Base-by-base conservation (phyloP, 2,329 filamentous ascomycete genomes). In the Colletotrichum cordylinicola region DNA sequence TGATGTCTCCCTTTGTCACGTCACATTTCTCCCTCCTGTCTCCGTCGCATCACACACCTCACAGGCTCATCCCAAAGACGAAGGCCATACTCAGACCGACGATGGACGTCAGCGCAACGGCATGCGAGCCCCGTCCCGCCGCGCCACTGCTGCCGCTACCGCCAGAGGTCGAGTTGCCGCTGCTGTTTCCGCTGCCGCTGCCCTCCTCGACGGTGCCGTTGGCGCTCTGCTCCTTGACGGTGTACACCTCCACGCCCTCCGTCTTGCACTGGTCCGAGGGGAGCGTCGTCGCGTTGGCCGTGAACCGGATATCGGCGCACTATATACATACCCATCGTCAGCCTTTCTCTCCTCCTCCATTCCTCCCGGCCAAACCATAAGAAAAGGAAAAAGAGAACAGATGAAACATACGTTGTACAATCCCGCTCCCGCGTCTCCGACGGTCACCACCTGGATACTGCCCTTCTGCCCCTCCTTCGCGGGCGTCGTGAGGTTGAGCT, bases 251-350 rank as follows among this genome's bases (percentile, higher is more conserved):
- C 60, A 94, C 85, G 39, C 89, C 90, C 12, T 88, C 91, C 78
- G 91, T 94, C 78, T 84, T 85, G 88, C 93, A 95, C 73, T 88
- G 84, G 55, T 85, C 84, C 27, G 82, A 85, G 31, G 85, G 81
- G 18, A 89, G 86, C 10, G 85, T 82, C 21, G 88, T 85, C 6
- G 90, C 87, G 13, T 86, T 85, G 67, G 86, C 85, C 37, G 88
- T 89, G 85, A 96, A 93, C 31, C 90, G 92, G 78, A 96, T 91
- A 80, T 96, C 94, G 81, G 94, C 93, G 83, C 94, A 96, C 92
- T 93, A 29, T 70, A n/a, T 48, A 24, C 4, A 24, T 24, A 3
- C 62, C 8, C n/a, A 8, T 24, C 70, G 74, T 82, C 67, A 80
- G 77, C 31, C n/a, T 0, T 18, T 2, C 4, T 31, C 8, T n/a